Evolutionary conservation across 164 flowering plant genomes (phyloP), one percentile per base, ranked within the genome.

Genomic region (Chloranthus sessilifolius): DNA sequence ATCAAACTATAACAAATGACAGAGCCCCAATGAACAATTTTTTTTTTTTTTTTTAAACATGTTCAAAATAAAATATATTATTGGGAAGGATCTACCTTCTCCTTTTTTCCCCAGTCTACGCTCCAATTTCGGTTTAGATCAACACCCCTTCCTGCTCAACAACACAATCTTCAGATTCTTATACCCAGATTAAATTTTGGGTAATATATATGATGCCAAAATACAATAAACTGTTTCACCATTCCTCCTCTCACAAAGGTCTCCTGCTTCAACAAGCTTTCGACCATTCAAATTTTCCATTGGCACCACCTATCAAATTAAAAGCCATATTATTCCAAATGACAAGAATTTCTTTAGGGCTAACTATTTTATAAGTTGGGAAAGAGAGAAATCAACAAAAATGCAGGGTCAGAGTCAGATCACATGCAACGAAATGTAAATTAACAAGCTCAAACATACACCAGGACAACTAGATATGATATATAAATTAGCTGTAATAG

Each of bases 101-200:
- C 99, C 65, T 94, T 94, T 63, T 84, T 94, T 29, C 99, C 99
- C 99, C 99, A 89, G 61, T 94, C 99, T 17, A 94, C 95, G 64
- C 97, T 80, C 99, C 99, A 94, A 59, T 94, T 94, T 28, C 99
- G 78, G 55, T 94, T 94, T 43, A 94, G 92, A 72, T 94, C 99
- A 64, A 94, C 99, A 60, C 99, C 99, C 66, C 99, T 82, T 53
- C 99, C 99, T 94, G 81, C 65, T 48, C 61, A 41, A 55, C 41
- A 54, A 55, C 20, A 41, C 27, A 43, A 67, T 53, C 8, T 16
- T 39, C 42, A 45, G 63, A 55, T 47, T 44, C 42, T 28, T 30
- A 28, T 37, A 30, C 22, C 8, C 21, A 16, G 16, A 51, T 47
- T 45, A 35, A 19, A 1, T 12, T 5, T n/a, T n/a, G 22, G 36